These are phyloP conservation scores for Populus deltoides DNA, from an alignment of 345 rosid species.

Conservation along the genomic window DNA sequence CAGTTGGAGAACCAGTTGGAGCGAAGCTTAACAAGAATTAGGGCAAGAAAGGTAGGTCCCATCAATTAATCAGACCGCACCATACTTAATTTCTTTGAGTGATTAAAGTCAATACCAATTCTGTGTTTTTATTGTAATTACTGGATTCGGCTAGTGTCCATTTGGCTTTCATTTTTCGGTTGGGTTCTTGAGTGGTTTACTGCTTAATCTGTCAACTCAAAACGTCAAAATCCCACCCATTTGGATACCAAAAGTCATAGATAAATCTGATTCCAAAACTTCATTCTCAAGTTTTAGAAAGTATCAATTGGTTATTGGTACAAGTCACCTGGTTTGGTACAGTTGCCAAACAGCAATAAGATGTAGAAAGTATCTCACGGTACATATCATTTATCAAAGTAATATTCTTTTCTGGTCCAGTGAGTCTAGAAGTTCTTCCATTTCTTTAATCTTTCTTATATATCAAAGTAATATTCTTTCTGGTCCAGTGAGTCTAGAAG, in stretches of 20 bases:
- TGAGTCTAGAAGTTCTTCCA: neutral
- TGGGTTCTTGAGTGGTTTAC: neutral
- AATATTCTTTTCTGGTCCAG: neutral
- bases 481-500: neutral
- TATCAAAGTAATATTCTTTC: neutral
- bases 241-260: neutral
- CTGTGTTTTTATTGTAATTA: neutral
- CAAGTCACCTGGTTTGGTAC: neutral
- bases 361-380: neutral
- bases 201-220: neutral
- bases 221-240: neutral
- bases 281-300: too few relatives aligned
- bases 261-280: too few relatives aligned
- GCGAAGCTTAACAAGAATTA: conserved; percentile 61
- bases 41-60: conserved; percentile 70
- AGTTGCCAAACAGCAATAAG: neutral
- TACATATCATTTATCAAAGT: neutral
- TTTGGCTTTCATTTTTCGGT: neutral
- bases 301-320: too few relatives aligned
- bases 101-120: neutral
- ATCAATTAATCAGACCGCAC: neutral
- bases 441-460: neutral
- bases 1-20: conserved; percentile 74
- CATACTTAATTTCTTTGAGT: neutral
- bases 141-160: neutral